Percentiles rank a stretch among this genome's conserved stretches.
These are phyloP conservation scores for Acacia melanoxylon DNA, from an alignment of 306 rosid species.

Conservation along the genomic window DNA sequence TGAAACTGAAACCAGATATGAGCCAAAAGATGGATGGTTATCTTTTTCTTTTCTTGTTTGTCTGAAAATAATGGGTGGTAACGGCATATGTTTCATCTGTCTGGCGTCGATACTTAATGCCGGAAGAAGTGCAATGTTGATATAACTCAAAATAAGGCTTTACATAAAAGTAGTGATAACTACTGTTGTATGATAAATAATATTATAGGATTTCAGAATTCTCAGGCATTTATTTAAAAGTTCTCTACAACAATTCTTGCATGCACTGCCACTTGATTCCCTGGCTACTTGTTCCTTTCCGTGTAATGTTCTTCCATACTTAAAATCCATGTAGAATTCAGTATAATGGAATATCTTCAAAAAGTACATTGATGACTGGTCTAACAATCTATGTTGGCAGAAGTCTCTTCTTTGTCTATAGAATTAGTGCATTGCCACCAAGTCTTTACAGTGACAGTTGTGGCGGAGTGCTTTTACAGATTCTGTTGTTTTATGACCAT, in stretches of 20 bases:
- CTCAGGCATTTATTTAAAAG: not conserved
- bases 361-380: not conserved
- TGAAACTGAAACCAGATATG: not conserved
- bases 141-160: not conserved
- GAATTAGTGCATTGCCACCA: not conserved
- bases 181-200: not conserved
- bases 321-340: not conserved
- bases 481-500: conserved; percentile 4
- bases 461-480: conserved; percentile 14
- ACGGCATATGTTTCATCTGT: not conserved
- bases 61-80: not conserved
- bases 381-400: not conserved
- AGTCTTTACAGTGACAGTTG: not conserved
- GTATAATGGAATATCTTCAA: not conserved
- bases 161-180: not conserved
- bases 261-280: not conserved
- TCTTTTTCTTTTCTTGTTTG: not conserved
- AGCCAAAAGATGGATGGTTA: not conserved
- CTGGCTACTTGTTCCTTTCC: not conserved
- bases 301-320: not conserved
- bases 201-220: not conserved
- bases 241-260: not conserved
- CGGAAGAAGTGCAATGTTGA: not conserved
- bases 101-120: not conserved
- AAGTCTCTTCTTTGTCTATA: not conserved